phyloP scores from a whole-genome alignment of 2,329 filamentous ascomycete species.

The Neonectria punicea region DNA sequence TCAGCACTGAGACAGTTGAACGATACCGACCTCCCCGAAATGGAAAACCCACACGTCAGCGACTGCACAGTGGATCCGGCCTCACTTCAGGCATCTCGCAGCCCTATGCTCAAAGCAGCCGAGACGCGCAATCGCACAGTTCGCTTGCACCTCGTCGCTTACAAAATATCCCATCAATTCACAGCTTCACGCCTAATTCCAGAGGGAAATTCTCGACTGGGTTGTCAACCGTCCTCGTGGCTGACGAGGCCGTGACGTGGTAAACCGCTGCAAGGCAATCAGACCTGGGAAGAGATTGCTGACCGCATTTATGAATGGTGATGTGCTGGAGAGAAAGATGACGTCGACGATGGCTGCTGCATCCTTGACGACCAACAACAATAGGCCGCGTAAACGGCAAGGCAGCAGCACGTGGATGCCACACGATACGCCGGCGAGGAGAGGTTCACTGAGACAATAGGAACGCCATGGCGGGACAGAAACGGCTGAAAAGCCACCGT shows the following conservation, averaged over 20 bases:
- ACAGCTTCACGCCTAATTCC: not conserved
- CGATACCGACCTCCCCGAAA: conserved; percentile 19
- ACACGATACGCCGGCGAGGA: not conserved
- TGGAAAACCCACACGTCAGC: not conserved
- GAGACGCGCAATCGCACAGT: conserved; percentile 8
- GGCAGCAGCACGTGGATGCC: not conserved
- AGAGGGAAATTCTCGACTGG: not conserved
- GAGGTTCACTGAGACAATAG: not conserved
- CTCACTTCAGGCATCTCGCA: not conserved
- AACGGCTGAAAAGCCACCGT: not conserved
- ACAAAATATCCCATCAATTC: not conserved
- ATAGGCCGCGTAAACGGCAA: not conserved
- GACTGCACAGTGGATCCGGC: not conserved
- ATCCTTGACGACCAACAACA: not conserved
- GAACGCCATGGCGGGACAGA: not conserved
- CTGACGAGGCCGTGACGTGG: conserved; percentile 14
- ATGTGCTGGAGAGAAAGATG: not conserved
- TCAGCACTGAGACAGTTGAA: not conserved
- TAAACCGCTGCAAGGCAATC: not conserved
- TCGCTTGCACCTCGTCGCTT: not conserved
- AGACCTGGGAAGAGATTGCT: not conserved
- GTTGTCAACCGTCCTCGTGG: not conserved
- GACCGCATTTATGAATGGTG: not conserved
- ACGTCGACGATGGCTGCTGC: not conserved
- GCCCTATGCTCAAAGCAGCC: not conserved